Evolutionary conservation across 768 basidiomycete genomes (phyloP).

Genomic region (Lepiota brunneoincarnata): DNA sequence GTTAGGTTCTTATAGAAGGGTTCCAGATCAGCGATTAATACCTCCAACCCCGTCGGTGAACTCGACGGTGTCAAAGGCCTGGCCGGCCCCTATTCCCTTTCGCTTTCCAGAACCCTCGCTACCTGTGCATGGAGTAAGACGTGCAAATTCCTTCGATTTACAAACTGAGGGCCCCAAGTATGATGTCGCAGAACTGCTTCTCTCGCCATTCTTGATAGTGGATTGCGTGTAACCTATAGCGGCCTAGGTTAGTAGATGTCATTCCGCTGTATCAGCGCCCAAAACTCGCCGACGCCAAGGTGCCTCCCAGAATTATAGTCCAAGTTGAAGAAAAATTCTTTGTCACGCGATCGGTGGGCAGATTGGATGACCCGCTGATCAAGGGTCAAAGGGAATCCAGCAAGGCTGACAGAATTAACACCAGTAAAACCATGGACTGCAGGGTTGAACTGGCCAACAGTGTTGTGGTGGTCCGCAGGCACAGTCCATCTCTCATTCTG

Average conservation of each 20-base stretch:
- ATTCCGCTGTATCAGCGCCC: constrained; percentile 29
- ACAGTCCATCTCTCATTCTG: constrained; percentile 25
- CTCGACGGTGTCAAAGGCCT: constrained; percentile 21
- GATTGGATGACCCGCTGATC: constrained; percentile 25
- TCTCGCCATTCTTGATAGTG: constrained; percentile 24
- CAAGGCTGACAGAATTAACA: constrained; percentile 26
- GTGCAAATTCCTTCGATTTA: constrained; percentile 26
- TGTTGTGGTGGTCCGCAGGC: constrained; percentile 32
- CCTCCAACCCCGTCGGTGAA: constrained; percentile 16
- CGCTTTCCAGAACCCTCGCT: constrained; percentile 21
- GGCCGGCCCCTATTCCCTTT: constrained; percentile 13
- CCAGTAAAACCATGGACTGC: constrained; percentile 29
- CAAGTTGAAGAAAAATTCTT: constrained; percentile 10
- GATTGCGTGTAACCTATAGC: constrained; percentile 25
- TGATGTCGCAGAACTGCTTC: constrained; percentile 28
- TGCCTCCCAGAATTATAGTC: constrained; percentile 14
- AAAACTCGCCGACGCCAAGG: constrained; percentile 21
- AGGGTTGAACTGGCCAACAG: constrained; percentile 30
- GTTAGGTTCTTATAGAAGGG: neutral
- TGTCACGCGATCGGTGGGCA: constrained; percentile 4
- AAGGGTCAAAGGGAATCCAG: constrained; percentile 22
- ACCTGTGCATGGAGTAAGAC: constrained; percentile 28
- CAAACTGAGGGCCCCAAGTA: constrained; percentile 26
- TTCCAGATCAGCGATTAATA: neutral
- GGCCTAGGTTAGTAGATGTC: constrained; percentile 30